phyloP scores from a whole-genome alignment of 176 grass and related monocot species.

The Oryza coarctata region DNA sequence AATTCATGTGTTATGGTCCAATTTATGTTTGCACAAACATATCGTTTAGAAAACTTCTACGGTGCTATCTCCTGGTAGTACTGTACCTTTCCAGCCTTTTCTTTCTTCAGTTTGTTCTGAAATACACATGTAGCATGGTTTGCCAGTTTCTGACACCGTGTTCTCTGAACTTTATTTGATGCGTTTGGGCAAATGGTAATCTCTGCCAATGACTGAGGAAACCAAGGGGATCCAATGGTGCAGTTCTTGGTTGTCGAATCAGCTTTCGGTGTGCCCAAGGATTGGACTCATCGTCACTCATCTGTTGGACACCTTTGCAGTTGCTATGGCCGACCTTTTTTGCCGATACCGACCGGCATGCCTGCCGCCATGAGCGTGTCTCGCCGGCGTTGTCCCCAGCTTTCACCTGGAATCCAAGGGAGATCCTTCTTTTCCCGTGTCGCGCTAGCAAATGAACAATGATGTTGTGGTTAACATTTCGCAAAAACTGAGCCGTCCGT shows the following conservation, averaged over 20 bases:
- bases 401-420: neutral
- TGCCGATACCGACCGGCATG: neutral
- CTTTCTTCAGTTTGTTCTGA: neutral
- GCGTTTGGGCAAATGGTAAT: neutral
- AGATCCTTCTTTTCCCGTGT: neutral
- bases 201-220: neutral
- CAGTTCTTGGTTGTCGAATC: neutral
- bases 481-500: neutral
- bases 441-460: neutral
- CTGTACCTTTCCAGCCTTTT: no score
- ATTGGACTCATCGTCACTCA: neutral
- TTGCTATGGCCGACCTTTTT: slow-evolving; percentile 32
- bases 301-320: neutral
- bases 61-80: no score
- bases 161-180: no score
- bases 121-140: no score
- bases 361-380: slow-evolving; percentile 4
- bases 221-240: slow-evolving; percentile 15
- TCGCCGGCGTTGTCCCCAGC: neutral
- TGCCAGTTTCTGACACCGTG: neutral
- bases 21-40: no score
- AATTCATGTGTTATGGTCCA: no score
- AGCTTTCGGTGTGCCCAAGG: slow-evolving; percentile 41
- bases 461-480: no score
- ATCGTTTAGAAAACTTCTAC: no score